Evolutionary conservation across 306 rosid species (phyloP).

Genomic region (Inga leiocalycina): DNA sequence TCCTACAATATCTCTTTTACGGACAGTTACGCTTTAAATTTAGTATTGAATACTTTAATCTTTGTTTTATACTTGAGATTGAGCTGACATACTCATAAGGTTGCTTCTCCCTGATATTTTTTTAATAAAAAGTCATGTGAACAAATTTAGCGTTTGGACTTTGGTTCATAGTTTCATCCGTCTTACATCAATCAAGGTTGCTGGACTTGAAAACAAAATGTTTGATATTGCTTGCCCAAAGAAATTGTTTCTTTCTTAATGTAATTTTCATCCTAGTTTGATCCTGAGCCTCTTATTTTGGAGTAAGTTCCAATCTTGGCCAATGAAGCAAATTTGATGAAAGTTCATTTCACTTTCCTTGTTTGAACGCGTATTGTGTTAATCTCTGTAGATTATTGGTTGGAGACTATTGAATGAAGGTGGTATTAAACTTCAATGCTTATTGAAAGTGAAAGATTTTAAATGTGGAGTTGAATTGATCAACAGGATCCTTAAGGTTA

Average conservation of each 20-base stretch:
- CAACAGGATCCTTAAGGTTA: constrained; percentile 67
- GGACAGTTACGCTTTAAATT: background rate
- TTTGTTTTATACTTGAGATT: background rate
- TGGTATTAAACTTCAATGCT: constrained; percentile 65
- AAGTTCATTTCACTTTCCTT: background rate
- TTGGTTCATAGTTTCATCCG: background rate
- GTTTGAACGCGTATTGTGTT: background rate
- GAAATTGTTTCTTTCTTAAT: background rate
- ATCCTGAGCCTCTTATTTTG: background rate
- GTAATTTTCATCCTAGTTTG: background rate
- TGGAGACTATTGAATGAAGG: constrained; percentile 79
- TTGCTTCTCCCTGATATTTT: background rate
- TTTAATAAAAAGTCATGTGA: background rate
- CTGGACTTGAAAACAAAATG: background rate
- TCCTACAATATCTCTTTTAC: too few species aligned
- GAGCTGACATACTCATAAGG: background rate
- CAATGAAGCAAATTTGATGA: background rate
- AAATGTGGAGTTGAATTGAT: constrained; percentile 75
- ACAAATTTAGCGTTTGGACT: background rate
- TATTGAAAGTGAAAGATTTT: constrained; percentile 90
- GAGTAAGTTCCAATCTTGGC: background rate
- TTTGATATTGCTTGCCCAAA: background rate
- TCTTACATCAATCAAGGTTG: background rate
- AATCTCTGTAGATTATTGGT: constrained; percentile 67
- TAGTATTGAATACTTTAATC: background rate